Conservation (phyloP, 176 grass and related monocot genomes). For the Raddia distichophylla region DNA sequence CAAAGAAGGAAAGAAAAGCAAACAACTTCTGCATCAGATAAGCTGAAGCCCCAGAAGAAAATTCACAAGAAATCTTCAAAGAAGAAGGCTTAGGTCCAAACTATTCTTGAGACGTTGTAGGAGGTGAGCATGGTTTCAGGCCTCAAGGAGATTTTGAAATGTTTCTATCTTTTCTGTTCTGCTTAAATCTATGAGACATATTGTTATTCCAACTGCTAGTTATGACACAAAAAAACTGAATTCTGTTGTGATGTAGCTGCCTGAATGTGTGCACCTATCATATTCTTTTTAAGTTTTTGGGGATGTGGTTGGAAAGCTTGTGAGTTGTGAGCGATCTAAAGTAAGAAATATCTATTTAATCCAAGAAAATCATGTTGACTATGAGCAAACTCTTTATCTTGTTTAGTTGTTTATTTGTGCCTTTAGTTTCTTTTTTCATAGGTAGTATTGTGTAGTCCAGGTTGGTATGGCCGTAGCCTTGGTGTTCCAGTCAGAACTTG, state of each 20-base stretch:
- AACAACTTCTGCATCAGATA: slow-evolving; percentile 42
- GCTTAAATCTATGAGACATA: slow-evolving; percentile 37
- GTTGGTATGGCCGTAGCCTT: not conserved
- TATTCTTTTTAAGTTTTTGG: not conserved
- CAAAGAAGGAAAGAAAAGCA: slow-evolving; percentile 61
- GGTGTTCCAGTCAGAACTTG: not conserved
- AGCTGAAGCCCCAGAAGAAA: slow-evolving; percentile 71
- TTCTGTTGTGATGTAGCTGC: slow-evolving; percentile 26
- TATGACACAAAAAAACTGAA: slow-evolving; percentile 27
- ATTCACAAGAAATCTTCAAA: slow-evolving; percentile 65
- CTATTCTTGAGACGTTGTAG: slow-evolving; percentile 20
- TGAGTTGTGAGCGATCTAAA: not conserved
- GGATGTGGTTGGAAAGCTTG: not conserved
- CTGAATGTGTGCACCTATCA: not conserved
- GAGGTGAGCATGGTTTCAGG: slow-evolving; percentile 21
- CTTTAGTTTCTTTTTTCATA: not conserved
- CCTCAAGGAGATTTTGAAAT: not conserved
- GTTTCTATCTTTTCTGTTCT: slow-evolving; percentile 24
- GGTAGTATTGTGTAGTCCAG: not conserved
- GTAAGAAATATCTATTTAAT: not conserved
- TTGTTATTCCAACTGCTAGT: slow-evolving; percentile 35
- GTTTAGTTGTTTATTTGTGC: not conserved
- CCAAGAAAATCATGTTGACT: not conserved
- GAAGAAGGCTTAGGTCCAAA: slow-evolving; percentile 51
- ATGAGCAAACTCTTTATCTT: not conserved